Evolutionary conservation across 805 yeast genomes (phyloP), one percentile per base, ranked within the genome.

Genomic region (Sungouiozyma intestinalis): DNA sequence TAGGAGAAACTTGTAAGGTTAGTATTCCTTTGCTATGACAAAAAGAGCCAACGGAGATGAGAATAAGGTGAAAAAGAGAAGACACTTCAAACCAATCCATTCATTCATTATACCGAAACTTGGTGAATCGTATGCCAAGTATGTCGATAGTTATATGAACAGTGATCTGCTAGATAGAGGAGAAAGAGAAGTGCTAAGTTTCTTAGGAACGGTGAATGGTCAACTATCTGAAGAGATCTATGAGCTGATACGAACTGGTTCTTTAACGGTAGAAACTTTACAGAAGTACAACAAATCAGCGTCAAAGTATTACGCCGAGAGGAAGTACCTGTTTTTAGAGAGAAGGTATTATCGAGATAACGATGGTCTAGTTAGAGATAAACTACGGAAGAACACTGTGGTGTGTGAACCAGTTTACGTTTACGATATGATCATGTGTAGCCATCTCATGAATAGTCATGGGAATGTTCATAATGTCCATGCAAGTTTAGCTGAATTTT

Each of bases 401-500:
- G 54, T 58, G 1, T 53, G 58, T 35, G 62, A 60, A 31, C 66
- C 66, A 1, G 46, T 55, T 5, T 39, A 39, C 36, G 43, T 58
- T 16, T 55, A 46, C 33, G 58, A 60, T 38, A 41, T 58, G 35
- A 47, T 60, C 5, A 51, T 60, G 47, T 48, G 53, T 11, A 52
- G 56, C 3, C 66, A 62, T 43, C 34, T 62, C n/a, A 45, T 60
- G 45, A 61, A 62, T 44, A 44, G 47, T 15, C 65, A 60, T 44
- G 43, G 48, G 33, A 41, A 44, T 5, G 43, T 38, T 20, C 47
- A 47, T 17, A 40, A 41, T 13, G 38, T 58, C 5, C 50, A 52
- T 37, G 41, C 41, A 9, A 39, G 45, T 11, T 29, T 62, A 15
- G 42, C 41, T 9, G 44, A 49, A 21, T 43, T 45, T 18, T 56